These are phyloP conservation scores for Nematocida displodere DNA, from an alignment of 371 early-diverging fungal species.

Conservation along the genomic window DNA sequence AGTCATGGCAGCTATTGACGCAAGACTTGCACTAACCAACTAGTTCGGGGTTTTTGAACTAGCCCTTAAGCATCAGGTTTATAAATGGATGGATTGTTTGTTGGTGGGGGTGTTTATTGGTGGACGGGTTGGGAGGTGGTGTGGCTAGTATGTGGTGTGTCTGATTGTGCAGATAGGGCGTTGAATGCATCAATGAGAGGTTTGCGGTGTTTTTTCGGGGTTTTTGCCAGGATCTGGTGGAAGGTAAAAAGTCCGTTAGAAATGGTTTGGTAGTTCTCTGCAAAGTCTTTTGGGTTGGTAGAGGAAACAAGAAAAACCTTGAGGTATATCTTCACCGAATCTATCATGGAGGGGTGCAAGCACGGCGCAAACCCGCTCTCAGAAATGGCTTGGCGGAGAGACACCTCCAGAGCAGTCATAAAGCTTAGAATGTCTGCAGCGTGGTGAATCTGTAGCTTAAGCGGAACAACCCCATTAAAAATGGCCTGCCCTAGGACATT, in stretches of 20 bases:
- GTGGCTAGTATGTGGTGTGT: not conserved
- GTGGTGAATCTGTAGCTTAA: not conserved
- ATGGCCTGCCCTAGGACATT: conserved; percentile 38
- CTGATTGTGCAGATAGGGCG: not conserved
- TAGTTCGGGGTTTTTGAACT: not conserved
- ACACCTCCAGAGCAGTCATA: conserved; percentile 40
- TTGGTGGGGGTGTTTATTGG: not conserved
- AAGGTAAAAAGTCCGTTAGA: conserved; percentile 47
- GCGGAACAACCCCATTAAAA: not conserved
- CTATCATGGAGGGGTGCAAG: conserved; percentile 23
- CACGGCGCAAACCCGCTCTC: not conserved
- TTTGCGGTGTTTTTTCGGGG: conserved; percentile 25
- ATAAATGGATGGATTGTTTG: not conserved
- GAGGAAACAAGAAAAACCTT: conserved; percentile 43
- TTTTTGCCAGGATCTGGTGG: conserved; percentile 41
- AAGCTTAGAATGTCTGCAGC: conserved; percentile 28
- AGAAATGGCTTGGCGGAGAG: conserved; percentile 13
- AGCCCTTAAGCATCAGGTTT: not conserved
- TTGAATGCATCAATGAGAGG: conserved; percentile 37
- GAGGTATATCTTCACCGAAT: conserved; percentile 23
- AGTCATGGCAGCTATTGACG: conserved; percentile 45
- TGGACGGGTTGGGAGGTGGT: not conserved
- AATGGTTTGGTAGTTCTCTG: conserved; percentile 27
- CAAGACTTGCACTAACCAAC: not conserved
- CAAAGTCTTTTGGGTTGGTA: not conserved